A percentile compares a stretch with the other conserved stretches of the same genome.
Evolutionary conservation across 1,139 yeast species (phyloP).

Genomic region (Blastobotrys raffinosifermentans): DNA sequence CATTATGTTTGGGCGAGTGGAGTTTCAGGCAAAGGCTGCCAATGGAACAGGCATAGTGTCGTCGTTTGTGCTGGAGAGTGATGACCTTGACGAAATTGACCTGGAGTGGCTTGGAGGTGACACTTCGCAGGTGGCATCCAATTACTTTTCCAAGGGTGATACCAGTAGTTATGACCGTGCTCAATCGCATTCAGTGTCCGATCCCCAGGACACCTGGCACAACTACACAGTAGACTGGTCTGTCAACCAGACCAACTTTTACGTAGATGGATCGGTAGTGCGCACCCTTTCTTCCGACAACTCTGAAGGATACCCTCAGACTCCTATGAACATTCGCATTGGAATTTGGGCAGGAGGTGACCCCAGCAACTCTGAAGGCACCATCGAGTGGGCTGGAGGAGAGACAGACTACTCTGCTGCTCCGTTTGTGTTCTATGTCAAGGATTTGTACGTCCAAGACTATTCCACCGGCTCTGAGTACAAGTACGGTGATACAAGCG

Average conservation of each 20-base stretch:
- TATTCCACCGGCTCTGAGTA: constrained; percentile 74
- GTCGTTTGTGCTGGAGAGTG: constrained; percentile 73
- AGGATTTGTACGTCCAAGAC: constrained; percentile 58
- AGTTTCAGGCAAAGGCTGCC: constrained; percentile 67
- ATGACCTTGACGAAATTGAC: constrained; percentile 82
- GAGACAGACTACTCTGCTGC: constrained; percentile 53
- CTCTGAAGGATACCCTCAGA: constrained; percentile 62
- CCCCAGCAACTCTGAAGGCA: constrained; percentile 55
- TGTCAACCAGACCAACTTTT: constrained; percentile 52
- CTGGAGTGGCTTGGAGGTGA: constrained; percentile 81
- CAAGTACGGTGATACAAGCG: constrained; percentile 55
- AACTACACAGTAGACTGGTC: constrained; percentile 84
- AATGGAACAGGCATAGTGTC: constrained; percentile 72
- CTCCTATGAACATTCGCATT: constrained; percentile 64
- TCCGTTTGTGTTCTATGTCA: constrained; percentile 64
- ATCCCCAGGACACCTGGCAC: constrained; percentile 55
- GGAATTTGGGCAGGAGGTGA: constrained; percentile 89
- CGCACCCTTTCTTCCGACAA: constrained; percentile 49
- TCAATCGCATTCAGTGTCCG: constrained; percentile 52
- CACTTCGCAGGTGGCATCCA: constrained; percentile 63
- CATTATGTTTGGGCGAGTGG: constrained; percentile 80
- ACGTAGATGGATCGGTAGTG: constrained; percentile 53
- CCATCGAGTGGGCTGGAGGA: constrained; percentile 85
- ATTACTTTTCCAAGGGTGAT: constrained; percentile 74
- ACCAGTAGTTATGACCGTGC: constrained; percentile 76